These are phyloP conservation scores for Diplosphaera chodatii DNA, from an alignment of 139 green algal species.

Conservation along the genomic window DNA sequence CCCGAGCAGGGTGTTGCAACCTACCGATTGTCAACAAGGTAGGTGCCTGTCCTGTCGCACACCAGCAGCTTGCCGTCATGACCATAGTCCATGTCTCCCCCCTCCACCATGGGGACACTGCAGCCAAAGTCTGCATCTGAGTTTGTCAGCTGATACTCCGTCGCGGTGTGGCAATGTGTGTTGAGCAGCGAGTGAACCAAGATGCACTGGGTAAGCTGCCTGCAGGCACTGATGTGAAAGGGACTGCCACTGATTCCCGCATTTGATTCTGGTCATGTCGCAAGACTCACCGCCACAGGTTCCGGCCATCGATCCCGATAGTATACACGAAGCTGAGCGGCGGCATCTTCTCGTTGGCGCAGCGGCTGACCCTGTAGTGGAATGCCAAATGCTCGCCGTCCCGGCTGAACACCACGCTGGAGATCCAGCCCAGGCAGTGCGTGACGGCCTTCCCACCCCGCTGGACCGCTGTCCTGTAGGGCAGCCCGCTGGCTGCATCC, in stretches of 20 bases:
- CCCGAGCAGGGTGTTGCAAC: too few relatives aligned
- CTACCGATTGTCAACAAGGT: background rate
- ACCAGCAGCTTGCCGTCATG: conserved; percentile 9
- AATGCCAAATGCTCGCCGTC: conserved; percentile 8
- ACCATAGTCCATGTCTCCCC: conserved; percentile 3
- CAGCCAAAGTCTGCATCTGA: background rate
- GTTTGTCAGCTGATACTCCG: too few relatives aligned
- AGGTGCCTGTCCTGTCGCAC: background rate
- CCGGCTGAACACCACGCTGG: conserved; percentile 4
- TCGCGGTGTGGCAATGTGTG: too few relatives aligned
- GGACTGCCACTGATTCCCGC: too few relatives aligned
- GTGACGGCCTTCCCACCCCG: background rate
- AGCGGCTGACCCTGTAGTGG: conserved; percentile 4
- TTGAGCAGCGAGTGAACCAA: too few relatives aligned
- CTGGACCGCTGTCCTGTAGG: conserved; percentile 1
- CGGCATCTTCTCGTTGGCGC: background rate
- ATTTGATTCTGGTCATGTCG: too few relatives aligned
- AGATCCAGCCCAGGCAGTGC: conserved; percentile 7
- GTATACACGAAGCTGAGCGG: background rate
- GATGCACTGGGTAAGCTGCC: too few relatives aligned
- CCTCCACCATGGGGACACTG: conserved; percentile 8
- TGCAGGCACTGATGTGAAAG: too few relatives aligned
- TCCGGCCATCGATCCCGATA: background rate
- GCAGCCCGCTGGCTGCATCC: conserved; percentile 1
- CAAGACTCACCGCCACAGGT: background rate